Percentiles rank a stretch among this genome's conserved stretches.
These are phyloP conservation scores for Xylaria hypoxylon DNA, from an alignment of 2,329 filamentous ascomycete species.

Conservation along the genomic window DNA sequence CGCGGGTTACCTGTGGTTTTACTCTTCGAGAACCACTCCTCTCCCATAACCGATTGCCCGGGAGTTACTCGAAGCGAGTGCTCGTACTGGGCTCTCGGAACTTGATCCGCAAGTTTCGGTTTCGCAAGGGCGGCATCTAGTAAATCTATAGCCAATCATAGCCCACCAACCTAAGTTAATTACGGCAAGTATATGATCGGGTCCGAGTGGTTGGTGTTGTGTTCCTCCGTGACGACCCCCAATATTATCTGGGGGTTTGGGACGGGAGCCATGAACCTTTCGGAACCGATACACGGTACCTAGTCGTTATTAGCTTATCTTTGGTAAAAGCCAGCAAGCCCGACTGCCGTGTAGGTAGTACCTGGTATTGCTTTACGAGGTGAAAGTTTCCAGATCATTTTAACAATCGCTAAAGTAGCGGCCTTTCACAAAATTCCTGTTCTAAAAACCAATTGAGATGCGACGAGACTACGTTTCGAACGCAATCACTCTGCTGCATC, in stretches of 20 bases:
- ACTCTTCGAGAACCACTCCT: background rate
- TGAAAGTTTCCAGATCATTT: too few species aligned
- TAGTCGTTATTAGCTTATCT: background rate
- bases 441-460: background rate
- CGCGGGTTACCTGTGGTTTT: background rate
- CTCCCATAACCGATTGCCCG: background rate
- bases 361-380: background rate
- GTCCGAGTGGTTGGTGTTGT: conserved; percentile 1
- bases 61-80: background rate
- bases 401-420: too few species aligned
- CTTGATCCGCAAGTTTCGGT: conserved; percentile 12
- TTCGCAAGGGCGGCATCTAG: background rate
- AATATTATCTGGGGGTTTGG: background rate
- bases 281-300: background rate
- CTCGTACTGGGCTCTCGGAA: background rate
- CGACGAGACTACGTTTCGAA: background rate
- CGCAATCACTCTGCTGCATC: background rate
- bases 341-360: background rate
- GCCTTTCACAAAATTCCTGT: background rate
- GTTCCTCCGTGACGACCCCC: background rate
- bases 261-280: background rate
- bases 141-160: conserved; percentile 1
- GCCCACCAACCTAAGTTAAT: background rate
- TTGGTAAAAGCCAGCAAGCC: background rate
- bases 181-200: background rate